Evolutionary conservation across 495 filamentous ascomycete genomes (phyloP).

Genomic region (Podospora sp.): DNA sequence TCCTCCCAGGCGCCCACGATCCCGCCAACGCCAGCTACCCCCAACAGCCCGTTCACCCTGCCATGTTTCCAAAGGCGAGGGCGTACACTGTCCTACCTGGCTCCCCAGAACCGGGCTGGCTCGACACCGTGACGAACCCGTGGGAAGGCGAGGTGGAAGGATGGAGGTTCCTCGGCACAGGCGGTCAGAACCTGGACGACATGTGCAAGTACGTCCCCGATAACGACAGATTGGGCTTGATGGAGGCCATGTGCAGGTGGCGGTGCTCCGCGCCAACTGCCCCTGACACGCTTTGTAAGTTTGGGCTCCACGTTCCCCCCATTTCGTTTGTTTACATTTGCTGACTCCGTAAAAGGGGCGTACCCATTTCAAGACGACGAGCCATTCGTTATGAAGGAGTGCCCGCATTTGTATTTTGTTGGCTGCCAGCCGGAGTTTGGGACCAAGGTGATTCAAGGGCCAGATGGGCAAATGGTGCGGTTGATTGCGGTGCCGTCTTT

Average conservation of each 20-base stretch:
- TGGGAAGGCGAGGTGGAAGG: conserved; percentile 89
- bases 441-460: conserved; percentile 65
- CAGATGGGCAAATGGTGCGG: conserved; percentile 67
- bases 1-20: conserved; percentile 74
- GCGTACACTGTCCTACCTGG: conserved; percentile 60
- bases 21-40: conserved; percentile 80
- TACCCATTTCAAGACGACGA: conserved; percentile 94
- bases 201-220: conserved; percentile 84
- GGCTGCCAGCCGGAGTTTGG: conserved; percentile 86
- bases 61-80: conserved; percentile 76
- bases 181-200: conserved; percentile 92
- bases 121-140: conserved; percentile 90
- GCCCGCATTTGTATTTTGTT: conserved; percentile 88
- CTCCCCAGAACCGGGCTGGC: conserved; percentile 65
- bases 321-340: not conserved
- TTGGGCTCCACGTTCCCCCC: not conserved
- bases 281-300: conserved; percentile 92
- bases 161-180: conserved; percentile 79
- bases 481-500: conserved; percentile 82
- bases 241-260: conserved; percentile 93
- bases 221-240: conserved; percentile 76
- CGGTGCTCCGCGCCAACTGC: conserved; percentile 90
- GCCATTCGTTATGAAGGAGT: conserved; percentile 78
- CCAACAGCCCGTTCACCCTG: conserved; percentile 80
- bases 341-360: conserved; percentile 63